phyloP scores from a whole-genome alignment of 228 moss, liverwort and hornwort genomes.

The Sphagnum fallax region DNA sequence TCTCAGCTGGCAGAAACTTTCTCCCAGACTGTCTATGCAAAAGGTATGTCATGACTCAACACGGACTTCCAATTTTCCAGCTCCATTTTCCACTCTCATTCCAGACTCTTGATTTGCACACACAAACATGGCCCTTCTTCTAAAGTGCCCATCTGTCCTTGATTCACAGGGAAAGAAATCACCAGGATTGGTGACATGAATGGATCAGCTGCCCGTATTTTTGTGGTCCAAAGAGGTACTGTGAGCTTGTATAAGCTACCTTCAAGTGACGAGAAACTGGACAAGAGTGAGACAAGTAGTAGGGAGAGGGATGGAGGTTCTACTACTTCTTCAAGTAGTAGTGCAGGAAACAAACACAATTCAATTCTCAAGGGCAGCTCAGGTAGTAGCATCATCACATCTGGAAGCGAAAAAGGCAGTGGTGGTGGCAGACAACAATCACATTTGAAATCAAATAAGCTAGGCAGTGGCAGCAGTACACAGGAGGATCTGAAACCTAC shows the following conservation, averaged over 20 bases:
- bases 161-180: slow-evolving; percentile 57
- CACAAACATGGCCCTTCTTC: too few species aligned
- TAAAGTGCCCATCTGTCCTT: background rate
- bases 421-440: too few species aligned
- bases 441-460: too few species aligned
- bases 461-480: too few species aligned
- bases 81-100: slow-evolving; percentile 10
- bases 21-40: slow-evolving; percentile 43
- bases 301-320: background rate
- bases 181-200: slow-evolving; percentile 52
- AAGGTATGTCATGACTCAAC: slow-evolving; percentile 26
- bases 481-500: too few species aligned
- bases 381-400: too few species aligned
- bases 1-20: slow-evolving; percentile 63
- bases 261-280: background rate
- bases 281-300: background rate
- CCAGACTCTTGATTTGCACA: background rate
- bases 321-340: background rate
- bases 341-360: slow-evolving; percentile 23
- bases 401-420: too few species aligned
- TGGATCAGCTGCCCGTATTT: slow-evolving; percentile 58
- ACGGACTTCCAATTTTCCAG: background rate
- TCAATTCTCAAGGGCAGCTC: slow-evolving; percentile 14
- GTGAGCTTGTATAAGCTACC: slow-evolving; percentile 20
- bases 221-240: slow-evolving; percentile 70